Evolutionary conservation across 2,329 filamentous ascomycete genomes (phyloP), one percentile per base, ranked within the genome.

Genomic region (Penicillium sp.): DNA sequence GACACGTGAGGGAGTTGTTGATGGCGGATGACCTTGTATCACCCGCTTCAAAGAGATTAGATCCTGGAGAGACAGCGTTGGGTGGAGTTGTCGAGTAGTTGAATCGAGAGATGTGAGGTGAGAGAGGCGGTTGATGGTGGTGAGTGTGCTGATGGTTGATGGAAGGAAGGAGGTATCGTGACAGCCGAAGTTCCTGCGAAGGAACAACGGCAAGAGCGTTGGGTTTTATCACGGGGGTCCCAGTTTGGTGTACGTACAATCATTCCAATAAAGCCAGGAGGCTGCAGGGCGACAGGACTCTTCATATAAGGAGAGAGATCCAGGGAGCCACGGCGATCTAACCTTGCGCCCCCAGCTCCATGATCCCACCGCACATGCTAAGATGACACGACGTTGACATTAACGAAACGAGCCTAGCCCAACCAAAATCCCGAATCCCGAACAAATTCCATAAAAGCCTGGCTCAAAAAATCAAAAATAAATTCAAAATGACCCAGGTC

Each of bases 361-460:
- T 71, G 73, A 75, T 74, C 67, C 68, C 66, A 68, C 62, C 59
- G 60, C 64, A 73, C 48, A 34, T 73, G 68, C 67, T 71, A 67
- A 66, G 66, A 73, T 74, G 72, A 73, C 73, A 75, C 73, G 71
- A 74, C 72, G 70, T 75, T 75, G 72, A 74, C 71, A 73, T 70
- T 69, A 71, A 69, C 65, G 65, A 71, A 71, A 67, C 50, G 62
- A 68, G 70, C 62, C 63, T 70, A 69, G 65, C 54, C 52, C 47
- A 56, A 60, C 55, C 41, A 53, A 62, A 59, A 58, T 57, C 62
- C 49, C 37, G 49, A 52, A 39, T 52, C 35, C 22, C 49, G 22
- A 41, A 52, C 57, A 63, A 28, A 41, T 14, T 37, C 7, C 17
- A 41, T 14, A 25, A 50, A 37, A 45, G 5, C 31, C 14, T 5